Evolutionary conservation across 1,284 basidiomycete genomes (phyloP), one percentile per base, ranked within the genome.

Genomic region (Coniferiporia sulphurascens): DNA sequence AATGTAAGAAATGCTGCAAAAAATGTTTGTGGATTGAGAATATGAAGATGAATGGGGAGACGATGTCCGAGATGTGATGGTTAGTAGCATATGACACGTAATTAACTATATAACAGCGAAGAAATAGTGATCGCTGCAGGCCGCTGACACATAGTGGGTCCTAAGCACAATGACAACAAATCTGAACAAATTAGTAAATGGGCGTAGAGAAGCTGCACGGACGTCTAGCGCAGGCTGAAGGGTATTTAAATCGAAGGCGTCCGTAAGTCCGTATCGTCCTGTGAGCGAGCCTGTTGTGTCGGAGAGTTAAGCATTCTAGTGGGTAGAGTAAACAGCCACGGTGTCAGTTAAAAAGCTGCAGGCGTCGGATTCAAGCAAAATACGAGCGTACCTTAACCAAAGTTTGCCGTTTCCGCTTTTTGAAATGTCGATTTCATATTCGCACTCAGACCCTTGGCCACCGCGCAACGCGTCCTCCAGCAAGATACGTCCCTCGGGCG

Each of bases 401-500:
- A 88, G 67, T 64, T 77, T 77, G 12, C 84, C 81, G 6, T 72
- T 73, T 6, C 79, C 77, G 56, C 83, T 80, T 69, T 81, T 83
- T n/a, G 84, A 76, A 19, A 88, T 66, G 32, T 59, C 58, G 21
- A 48, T 36, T 69, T 86, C 82, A 83, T 85, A 88, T 56, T 75
- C 70, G 58, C 73, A 66, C 59, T 70, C 68, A 46, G 38, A 21
- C 15, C 71, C 75, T 3, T 71, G 65, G 15, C 64, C 66, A 13
- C 41, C 53, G 51, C 59, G 38, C 4, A 85, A 66, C 62, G 82
- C 84, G 60, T 83, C 77, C n/a, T 85, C 59, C 46, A 90, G 69
- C 4, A 73, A 69, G 65, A 79, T 74, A 55, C 78, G 74, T 3
- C 87, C 88, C 68, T 91, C 87, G 21, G 71, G 74, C 17, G 87